Percentiles rank a stretch among this genome's conserved stretches.
These are phyloP conservation scores for Rhodotorula kratochvilovae DNA, from an alignment of 768 basidiomycete genomes.

Conservation along the genomic window DNA sequence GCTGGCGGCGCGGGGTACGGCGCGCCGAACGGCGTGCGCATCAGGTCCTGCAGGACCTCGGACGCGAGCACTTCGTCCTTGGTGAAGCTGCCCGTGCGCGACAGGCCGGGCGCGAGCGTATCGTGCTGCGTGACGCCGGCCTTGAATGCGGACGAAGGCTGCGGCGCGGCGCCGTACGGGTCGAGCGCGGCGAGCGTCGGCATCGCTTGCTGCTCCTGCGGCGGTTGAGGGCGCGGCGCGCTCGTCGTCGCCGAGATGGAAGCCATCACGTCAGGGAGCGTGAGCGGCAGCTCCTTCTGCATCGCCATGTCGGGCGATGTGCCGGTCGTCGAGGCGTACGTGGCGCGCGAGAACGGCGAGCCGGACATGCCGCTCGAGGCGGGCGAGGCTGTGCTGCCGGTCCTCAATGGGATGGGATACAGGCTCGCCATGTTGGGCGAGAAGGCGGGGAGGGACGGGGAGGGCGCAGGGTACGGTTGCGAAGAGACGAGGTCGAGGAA, in stretches of 20 bases:
- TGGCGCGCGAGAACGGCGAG: neutral
- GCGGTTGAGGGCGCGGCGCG: no score
- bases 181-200: neutral
- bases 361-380: neutral
- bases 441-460: neutral
- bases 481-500: neutral
- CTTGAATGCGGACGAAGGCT: slow-evolving; percentile 7
- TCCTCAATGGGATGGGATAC: neutral
- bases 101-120: slow-evolving; percentile 29
- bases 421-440: neutral
- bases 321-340: neutral
- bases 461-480: no score
- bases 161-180: neutral
- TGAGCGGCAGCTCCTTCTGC: neutral
- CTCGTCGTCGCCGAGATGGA: neutral
- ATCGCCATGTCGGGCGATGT: neutral
- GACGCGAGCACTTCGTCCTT: slow-evolving; percentile 38
- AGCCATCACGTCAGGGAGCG: neutral
- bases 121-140: slow-evolving; percentile 1
- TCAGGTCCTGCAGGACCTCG: slow-evolving; percentile 34
- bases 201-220: neutral
- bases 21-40: slow-evolving; percentile 15
- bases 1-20: neutral
- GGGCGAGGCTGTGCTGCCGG: neutral
- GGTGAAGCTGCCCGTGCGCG: slow-evolving; percentile 27